Conservation (phyloP, 305 asterid species). For the Plantago lanceolata region DNA sequence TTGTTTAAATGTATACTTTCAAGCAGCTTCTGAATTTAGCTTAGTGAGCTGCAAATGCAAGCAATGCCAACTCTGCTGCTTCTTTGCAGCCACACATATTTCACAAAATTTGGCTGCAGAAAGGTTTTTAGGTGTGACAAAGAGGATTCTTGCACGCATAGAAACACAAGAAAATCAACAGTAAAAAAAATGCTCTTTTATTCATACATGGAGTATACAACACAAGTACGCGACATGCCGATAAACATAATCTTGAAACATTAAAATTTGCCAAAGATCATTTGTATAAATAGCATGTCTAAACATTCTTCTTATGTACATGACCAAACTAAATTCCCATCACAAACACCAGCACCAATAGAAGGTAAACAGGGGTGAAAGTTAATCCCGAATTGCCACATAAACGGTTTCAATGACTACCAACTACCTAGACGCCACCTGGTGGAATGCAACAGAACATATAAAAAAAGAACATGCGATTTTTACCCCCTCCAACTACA, state of each 20-base stretch:
- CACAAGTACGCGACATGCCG: too few relatives aligned
- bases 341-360: background rate
- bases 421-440: constrained; percentile 7
- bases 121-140: background rate
- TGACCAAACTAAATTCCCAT: constrained; percentile 4
- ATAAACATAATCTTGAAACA: too few relatives aligned
- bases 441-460: constrained; percentile 5
- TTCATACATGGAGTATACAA: background rate
- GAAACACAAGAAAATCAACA: background rate
- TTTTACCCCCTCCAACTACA: constrained; percentile 12
- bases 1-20: background rate
- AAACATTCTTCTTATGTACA: constrained; percentile 13
- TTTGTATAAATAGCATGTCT: constrained; percentile 1
- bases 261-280: background rate
- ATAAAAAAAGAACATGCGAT: constrained; percentile 4
- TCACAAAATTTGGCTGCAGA: background rate
- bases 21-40: background rate
- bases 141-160: background rate
- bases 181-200: background rate
- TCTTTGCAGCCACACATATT: background rate
- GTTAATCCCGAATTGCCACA: constrained; percentile 1
- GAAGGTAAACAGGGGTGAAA: constrained; percentile 14
- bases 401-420: constrained; percentile 6
- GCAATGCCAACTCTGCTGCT: constrained; percentile 5
- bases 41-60: constrained; percentile 14